Evolutionary conservation across 257 asterid genomes (phyloP).

Genomic region (Gynochthodes officinalis): DNA sequence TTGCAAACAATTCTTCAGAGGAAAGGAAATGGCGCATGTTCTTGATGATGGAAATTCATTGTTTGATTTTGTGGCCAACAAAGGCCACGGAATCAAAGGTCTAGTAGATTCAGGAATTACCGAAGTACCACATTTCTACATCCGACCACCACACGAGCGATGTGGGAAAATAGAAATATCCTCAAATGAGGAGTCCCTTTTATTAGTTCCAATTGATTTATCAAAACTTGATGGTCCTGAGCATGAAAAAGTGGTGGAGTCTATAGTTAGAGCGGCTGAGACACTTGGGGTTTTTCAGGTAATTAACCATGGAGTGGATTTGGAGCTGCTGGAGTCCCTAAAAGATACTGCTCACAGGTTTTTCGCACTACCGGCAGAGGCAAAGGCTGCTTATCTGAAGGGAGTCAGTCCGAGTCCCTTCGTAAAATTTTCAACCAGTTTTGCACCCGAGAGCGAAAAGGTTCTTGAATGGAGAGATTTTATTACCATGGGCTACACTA

Average conservation of each 20-base stretch:
- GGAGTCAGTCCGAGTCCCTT: conserved; percentile 31
- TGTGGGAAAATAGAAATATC: background rate
- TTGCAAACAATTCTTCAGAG: too few relatives aligned
- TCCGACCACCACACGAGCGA: conserved; percentile 1
- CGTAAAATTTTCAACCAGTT: conserved; percentile 30
- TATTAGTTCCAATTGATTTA: conserved; percentile 5
- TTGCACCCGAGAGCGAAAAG: conserved; percentile 31
- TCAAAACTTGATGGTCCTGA: background rate
- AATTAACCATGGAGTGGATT: conserved; percentile 24
- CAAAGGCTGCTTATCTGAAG: conserved; percentile 28
- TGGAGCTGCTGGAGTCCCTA: conserved; percentile 18
- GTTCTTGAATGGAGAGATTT: conserved; percentile 39
- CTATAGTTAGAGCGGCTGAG: conserved; percentile 2
- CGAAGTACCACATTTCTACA: conserved; percentile 7
- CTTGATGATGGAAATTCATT: background rate
- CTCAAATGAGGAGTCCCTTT: background rate
- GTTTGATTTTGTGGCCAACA: background rate
- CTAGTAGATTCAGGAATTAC: conserved; percentile 11
- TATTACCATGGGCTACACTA: conserved; percentile 29
- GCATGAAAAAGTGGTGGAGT: background rate
- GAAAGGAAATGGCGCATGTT: background rate
- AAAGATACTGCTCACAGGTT: conserved; percentile 24
- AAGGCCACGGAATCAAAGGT: background rate
- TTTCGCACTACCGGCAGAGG: conserved; percentile 23
- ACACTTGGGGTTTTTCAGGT: background rate